Base-by-base conservation (phyloP, 2,329 filamentous ascomycete genomes). In the Alternaria sp. region DNA sequence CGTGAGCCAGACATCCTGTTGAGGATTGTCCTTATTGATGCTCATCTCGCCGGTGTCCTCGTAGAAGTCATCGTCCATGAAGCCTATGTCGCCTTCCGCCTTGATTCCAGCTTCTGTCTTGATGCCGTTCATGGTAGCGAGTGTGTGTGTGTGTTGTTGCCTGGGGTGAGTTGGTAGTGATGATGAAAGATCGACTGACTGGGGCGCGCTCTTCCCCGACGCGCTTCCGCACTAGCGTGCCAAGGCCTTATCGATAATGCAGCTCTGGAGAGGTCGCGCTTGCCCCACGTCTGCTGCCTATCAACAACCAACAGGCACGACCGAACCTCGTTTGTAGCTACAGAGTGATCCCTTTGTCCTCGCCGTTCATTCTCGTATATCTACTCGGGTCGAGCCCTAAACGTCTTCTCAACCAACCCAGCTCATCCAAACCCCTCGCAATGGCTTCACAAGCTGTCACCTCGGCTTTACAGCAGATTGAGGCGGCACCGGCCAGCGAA, bases 381-480 rank as follows among this genome's bases (percentile, higher is more conserved):
- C 8, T 13, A 10, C 7, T 12, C 17, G 15, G 17, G 11, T 5
- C 6, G 26, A 46, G 32, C 12, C 8, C 28, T 19, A 21, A 45
- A 47, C 50, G 12, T 19, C 19, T 13, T 17, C 25, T 36, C 32
- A 36, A 32, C 15, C 30, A 36, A 51, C 6, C 11, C 26, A 45
- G 43, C 40, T 53, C 53, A 9, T 51, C 28, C 50, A 12, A 26
- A 59, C 17, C 32, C 10, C 61, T 58, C 54, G 70, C 59, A 56
- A 87, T 87, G 84, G 83, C 84, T 32, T 86, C 85, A 21, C 73
- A 83, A 63, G 80, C 84, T 66, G 81, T 88, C 60, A 76, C 77
- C 23, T 79, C 81, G 52, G 82, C 84, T 54, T 77, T 89, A 12
- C 77, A 83, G 63, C 77, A 81, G 49, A 84, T 88, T 45, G 84